phyloP scores from a whole-genome alignment of 2,329 filamentous ascomycete species.

The Myotisia sp. region DNA sequence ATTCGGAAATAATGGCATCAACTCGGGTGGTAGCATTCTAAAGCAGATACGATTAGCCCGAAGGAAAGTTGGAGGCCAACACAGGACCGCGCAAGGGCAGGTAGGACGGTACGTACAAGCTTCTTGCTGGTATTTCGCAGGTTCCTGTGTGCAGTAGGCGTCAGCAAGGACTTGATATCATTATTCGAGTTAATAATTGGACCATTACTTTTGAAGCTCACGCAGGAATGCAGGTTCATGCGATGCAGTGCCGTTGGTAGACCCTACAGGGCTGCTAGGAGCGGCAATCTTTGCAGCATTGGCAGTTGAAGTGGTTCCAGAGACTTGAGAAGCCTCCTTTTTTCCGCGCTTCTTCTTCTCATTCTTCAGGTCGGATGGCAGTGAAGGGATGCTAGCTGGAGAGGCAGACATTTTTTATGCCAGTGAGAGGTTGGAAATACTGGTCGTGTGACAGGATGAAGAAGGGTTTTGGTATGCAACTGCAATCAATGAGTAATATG shows the following conservation, averaged over 20 bases:
- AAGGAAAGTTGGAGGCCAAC: neutral
- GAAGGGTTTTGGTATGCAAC: neutral
- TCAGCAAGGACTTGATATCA: constrained; percentile 5
- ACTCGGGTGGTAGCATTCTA: constrained; percentile 46
- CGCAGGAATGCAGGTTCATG: constrained; percentile 67
- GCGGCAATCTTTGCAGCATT: constrained; percentile 30
- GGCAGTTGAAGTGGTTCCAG: constrained; percentile 40
- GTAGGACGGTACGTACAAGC: constrained; percentile 48
- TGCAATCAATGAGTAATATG: constrained; percentile 11
- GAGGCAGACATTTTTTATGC: constrained; percentile 45
- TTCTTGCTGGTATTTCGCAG: constrained; percentile 92
- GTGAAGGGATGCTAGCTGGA: constrained; percentile 47
- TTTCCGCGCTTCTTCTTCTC: constrained; percentile 49
- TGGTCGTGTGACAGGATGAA: constrained; percentile 7
- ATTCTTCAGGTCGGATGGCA: constrained; percentile 49
- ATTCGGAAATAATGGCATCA: constrained; percentile 46
- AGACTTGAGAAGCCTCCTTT: constrained; percentile 37
- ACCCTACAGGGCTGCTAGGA: constrained; percentile 30
- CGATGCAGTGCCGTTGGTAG: constrained; percentile 45
- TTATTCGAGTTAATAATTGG: constrained; percentile 3
- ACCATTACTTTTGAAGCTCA: constrained; percentile 75
- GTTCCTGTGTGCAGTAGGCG: constrained; percentile 42
- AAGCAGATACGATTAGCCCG: neutral
- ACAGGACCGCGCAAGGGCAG: neutral
- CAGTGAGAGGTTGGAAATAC: neutral